These are phyloP conservation scores for Flaveria bidentis DNA, from an alignment of 129 eudicot genomes.

Conservation along the genomic window DNA sequence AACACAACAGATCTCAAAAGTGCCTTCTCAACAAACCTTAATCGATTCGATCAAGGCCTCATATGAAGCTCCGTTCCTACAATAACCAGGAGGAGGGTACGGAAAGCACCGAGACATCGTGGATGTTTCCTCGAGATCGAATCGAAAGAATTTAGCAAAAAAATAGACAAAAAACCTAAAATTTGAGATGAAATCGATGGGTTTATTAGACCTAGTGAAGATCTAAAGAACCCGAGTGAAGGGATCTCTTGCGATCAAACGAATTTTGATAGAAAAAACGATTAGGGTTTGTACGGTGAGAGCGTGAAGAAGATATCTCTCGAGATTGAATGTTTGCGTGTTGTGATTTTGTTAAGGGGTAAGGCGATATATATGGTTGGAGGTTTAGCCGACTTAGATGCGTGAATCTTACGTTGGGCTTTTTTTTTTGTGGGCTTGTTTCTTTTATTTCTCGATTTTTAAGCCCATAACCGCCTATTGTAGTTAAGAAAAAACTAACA, in stretches of 20 bases:
- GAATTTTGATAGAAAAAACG: constrained; percentile 8
- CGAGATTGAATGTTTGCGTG: constrained; percentile 20
- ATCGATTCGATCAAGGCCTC: constrained; percentile 76
- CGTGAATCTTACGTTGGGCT: constrained; percentile 26
- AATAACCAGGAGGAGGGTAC: constrained; percentile 56
- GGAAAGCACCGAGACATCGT: constrained; percentile 72
- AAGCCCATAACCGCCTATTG: neutral
- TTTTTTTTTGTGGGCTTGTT: neutral
- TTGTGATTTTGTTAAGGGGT: neutral
- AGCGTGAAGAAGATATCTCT: neutral
- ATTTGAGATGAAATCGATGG: constrained; percentile 21
- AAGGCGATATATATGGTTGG: constrained; percentile 25
- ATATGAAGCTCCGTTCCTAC: constrained; percentile 38
- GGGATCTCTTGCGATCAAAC: constrained; percentile 2
- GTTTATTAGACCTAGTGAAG: constrained; percentile 26
- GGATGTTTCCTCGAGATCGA: constrained; percentile 22
- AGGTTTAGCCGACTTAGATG: constrained; percentile 34
- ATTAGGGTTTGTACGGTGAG: constrained; percentile 39
- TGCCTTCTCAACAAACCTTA: constrained; percentile 62
- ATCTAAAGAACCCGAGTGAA: constrained; percentile 27
- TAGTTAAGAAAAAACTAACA: no score
- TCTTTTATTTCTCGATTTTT: no score
- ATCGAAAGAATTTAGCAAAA: constrained; percentile 16
- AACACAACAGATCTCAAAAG: constrained; percentile 36
- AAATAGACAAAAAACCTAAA: neutral